Conservation (phyloP, 768 basidiomycete genomes). For the Russula dissimulans region DNA sequence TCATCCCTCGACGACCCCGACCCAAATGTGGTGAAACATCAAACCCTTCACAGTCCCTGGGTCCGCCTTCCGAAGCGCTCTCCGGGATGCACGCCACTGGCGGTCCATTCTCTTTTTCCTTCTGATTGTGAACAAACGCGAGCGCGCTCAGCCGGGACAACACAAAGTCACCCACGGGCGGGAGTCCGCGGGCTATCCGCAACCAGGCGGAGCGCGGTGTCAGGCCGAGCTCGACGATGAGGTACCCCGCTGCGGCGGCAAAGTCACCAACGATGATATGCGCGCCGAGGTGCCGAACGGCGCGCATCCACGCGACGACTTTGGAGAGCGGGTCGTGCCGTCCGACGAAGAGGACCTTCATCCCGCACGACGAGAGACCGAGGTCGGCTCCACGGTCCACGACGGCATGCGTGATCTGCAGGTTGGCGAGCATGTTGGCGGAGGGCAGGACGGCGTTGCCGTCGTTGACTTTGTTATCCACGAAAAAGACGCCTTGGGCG, state of each 20-base stretch:
- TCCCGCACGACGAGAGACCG: neutral
- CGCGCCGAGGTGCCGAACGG: constrained; percentile 3
- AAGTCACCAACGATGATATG: constrained; percentile 3
- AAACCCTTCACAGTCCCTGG: too few relatives aligned
- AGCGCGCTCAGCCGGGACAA: constrained; percentile 1
- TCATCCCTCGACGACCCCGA: neutral
- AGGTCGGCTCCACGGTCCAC: neutral
- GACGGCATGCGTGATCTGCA: constrained; percentile 9
- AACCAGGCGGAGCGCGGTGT: constrained; percentile 9
- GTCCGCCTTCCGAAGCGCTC: too few relatives aligned
- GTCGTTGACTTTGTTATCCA: neutral
- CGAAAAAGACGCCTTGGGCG: constrained; percentile 7
- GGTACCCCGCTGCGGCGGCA: constrained; percentile 8
- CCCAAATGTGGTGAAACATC: neutral
- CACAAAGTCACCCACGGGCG: constrained; percentile 1
- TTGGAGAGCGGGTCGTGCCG: constrained; percentile 8
- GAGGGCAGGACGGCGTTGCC: neutral
- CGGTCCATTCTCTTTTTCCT: neutral
- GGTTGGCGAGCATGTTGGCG: neutral
- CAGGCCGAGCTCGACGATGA: constrained; percentile 5
- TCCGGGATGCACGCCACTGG: too few relatives aligned
- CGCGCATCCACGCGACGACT: constrained; percentile 13
- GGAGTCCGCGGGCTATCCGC: constrained; percentile 6
- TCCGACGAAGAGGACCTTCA: constrained; percentile 9
- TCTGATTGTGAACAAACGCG: neutral